Conservation (phyloP, 2,329 filamentous ascomycete genomes). For the Calonectria pseudoturangicola region DNA sequence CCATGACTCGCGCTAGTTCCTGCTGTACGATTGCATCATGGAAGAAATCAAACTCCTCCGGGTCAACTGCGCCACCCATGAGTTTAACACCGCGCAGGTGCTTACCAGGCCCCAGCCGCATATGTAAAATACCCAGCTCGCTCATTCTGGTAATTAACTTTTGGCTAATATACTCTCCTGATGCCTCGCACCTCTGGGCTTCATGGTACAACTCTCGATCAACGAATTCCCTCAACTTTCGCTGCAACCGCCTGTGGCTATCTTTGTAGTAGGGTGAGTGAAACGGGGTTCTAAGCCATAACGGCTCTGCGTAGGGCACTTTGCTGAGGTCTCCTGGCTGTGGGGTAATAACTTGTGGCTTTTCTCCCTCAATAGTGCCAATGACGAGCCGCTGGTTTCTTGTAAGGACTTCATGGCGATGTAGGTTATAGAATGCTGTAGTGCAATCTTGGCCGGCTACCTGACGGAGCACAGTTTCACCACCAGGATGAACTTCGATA, state of each 20-base stretch:
- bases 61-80: conserved; percentile 81
- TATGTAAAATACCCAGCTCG: conserved; percentile 82
- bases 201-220: conserved; percentile 84
- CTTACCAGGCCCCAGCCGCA: conserved; percentile 88
- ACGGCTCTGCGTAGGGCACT: conserved; percentile 89
- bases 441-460: conserved; percentile 89
- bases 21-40: conserved; percentile 86
- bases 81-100: conserved; percentile 84
- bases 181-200: conserved; percentile 83
- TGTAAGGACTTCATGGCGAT: conserved; percentile 88
- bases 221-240: conserved; percentile 82
- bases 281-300: conserved; percentile 87
- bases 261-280: conserved; percentile 88
- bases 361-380: conserved; percentile 84
- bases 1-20: conserved; percentile 81
- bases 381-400: conserved; percentile 87
- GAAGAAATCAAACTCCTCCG: conserved; percentile 90
- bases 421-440: conserved; percentile 90
- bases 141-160: conserved; percentile 87
- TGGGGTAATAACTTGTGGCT: conserved; percentile 81
- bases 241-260: conserved; percentile 80
- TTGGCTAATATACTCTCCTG: conserved; percentile 82
- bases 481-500: conserved; percentile 88
- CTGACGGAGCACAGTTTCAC: conserved; percentile 85
- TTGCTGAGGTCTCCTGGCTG: conserved; percentile 82